phyloP scores from a whole-genome alignment of 2,329 filamentous ascomycete species.

The Pleurostoma richardsiae region DNA sequence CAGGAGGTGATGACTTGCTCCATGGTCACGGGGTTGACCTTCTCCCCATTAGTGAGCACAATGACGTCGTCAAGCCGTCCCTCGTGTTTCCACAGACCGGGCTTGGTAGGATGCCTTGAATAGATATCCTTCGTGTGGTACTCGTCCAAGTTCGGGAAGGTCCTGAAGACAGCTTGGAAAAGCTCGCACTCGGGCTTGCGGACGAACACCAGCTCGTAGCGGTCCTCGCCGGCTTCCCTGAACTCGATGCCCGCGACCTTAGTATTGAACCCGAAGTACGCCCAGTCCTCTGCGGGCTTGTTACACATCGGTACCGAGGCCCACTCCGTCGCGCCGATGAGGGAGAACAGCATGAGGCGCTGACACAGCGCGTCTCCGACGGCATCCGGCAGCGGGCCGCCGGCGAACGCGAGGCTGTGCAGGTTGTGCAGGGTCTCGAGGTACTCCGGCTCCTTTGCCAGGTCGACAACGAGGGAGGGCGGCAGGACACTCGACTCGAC shows the following conservation, averaged over 20 bases:
- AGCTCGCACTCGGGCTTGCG: constrained; percentile 29
- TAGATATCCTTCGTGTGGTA: constrained; percentile 40
- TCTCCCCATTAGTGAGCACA: constrained; percentile 45
- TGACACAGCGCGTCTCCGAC: constrained; percentile 32
- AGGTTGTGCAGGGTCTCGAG: constrained; percentile 25
- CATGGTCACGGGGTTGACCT: constrained; percentile 41
- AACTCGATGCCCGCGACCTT: constrained; percentile 36
- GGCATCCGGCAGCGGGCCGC: constrained; percentile 18
- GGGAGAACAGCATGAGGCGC: constrained; percentile 24
- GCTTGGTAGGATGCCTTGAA: constrained; percentile 27
- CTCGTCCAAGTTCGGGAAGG: constrained; percentile 32
- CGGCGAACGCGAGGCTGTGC: constrained; percentile 27
- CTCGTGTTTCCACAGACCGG: constrained; percentile 26
- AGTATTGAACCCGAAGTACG: constrained; percentile 35
- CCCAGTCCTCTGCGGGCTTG: constrained; percentile 27
- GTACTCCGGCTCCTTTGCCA: constrained; percentile 26
- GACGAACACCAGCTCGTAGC: constrained; percentile 31
- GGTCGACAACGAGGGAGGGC: constrained; percentile 36
- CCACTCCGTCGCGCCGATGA: constrained; percentile 37
- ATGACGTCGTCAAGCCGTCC: constrained; percentile 39
- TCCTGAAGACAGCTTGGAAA: constrained; percentile 30
- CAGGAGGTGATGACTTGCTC: constrained; percentile 33
- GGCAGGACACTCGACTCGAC: constrained; percentile 23
- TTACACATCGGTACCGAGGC: constrained; percentile 19
- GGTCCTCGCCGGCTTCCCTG: constrained; percentile 24